Percentiles rank a stretch among this genome's conserved stretches.
Evolutionary conservation across 2,329 filamentous ascomycete genomes (phyloP).

Genomic region (Verruconis gallopava): DNA sequence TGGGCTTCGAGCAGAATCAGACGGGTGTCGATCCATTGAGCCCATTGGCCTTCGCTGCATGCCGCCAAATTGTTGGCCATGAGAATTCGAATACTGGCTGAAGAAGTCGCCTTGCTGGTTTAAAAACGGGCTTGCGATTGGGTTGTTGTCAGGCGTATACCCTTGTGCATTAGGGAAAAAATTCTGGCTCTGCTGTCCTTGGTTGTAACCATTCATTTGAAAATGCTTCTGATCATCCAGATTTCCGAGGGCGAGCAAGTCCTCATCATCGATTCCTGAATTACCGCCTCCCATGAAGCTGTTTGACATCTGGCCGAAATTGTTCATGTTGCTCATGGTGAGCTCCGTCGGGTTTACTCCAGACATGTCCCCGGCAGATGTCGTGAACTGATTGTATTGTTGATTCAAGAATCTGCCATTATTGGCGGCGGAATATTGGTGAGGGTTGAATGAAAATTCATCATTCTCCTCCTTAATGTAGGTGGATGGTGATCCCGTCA

Average conservation of each 20-base stretch:
- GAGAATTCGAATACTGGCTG: conserved; percentile 53
- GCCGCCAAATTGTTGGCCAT: conserved; percentile 35
- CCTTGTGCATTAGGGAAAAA: conserved; percentile 37
- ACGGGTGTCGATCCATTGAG: conserved; percentile 45
- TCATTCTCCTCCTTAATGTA: conserved; percentile 59
- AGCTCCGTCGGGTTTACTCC: conserved; percentile 76
- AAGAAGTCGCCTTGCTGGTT: conserved; percentile 51
- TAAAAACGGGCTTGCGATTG: conserved; percentile 82
- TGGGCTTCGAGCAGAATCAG: conserved; percentile 56
- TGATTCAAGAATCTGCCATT: conserved; percentile 14
- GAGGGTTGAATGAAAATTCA: conserved; percentile 44
- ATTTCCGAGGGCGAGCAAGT: conserved; percentile 62
- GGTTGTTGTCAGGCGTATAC: conserved; percentile 77
- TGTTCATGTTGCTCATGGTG: conserved; percentile 50
- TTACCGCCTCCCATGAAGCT: conserved; percentile 54
- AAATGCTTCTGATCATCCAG: conserved; percentile 26
- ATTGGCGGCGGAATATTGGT: conserved; percentile 12
- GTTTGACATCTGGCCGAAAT: conserved; percentile 36
- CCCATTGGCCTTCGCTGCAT: conserved; percentile 18
- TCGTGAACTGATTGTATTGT: conserved; percentile 37
- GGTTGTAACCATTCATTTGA: conserved; percentile 42
- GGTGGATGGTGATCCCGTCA: conserved; percentile 39
- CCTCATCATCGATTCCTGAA: conserved; percentile 74
- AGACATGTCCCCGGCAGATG: conserved; percentile 22
- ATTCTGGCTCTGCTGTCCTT: conserved; percentile 34